Base-by-base conservation (phyloP, 305 asterid genomes). In the Fraxinus greggii region DNA sequence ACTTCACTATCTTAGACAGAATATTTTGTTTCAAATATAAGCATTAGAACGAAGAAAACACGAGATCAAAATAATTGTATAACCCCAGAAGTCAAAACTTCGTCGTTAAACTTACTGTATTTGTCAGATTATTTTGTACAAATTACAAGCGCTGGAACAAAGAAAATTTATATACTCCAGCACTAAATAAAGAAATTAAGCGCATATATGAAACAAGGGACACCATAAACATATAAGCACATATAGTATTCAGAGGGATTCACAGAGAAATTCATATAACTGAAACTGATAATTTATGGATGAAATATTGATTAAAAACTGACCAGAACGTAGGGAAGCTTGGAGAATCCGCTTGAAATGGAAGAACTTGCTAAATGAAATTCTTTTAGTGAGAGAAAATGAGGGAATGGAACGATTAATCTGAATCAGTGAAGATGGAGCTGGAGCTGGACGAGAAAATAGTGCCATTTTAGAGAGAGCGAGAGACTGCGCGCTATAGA, bases 321-420 rank as follows among this genome's bases (percentile, higher is more conserved):
- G 83, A 93, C 98, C 77, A 76, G 97, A 85, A 77, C 78, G 92
- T 48, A 91, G 81, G 74, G 95, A 89, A 81, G 95, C 94, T 79
- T 83, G 87, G 85, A 88, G 40, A 82, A 80, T 5, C 72, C 82
- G 87, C 59, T 69, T 88, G 81, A 79, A 81, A 77, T 83, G 87
- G 79, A 83, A 82, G 9, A 88, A 75, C 80, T 78, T 83, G 79
- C 85, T 72, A 80, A 86, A n/a, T 24, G 92, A 76, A 76, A 54
- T 35, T 36, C 73, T 80, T 31, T 51, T 83, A 23, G 74, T 9
- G 76, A 85, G 76, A 38, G 78, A 84, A 83, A 92, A 79, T 82
- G 85, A 88, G 85, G 80, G 82, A 10, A 59, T 72, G 82, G 81
- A 80, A 75, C 88, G 92, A 67, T 87, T 67, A 79, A 89, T 78